Percentiles rank a stretch among this genome's conserved stretches.
Evolutionary conservation across 768 basidiomycete genomes (phyloP).

Genomic region (Amanita subjunquillea): DNA sequence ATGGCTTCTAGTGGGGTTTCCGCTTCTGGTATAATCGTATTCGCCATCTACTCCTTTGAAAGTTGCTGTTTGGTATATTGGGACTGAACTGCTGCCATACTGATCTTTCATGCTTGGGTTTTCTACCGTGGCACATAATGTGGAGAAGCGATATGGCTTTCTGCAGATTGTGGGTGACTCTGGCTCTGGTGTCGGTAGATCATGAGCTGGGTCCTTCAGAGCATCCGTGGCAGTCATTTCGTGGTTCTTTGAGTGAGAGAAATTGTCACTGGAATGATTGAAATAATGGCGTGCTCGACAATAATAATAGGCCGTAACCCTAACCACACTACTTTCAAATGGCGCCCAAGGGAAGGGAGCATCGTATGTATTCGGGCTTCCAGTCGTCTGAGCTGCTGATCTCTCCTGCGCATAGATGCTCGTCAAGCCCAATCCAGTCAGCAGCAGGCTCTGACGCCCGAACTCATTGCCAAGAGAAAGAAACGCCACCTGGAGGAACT

Average conservation of each 20-base stretch:
- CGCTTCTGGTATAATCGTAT: slow-evolving; percentile 92
- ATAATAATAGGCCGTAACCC: not conserved
- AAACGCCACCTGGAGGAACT: slow-evolving; percentile 77
- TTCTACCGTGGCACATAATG: slow-evolving; percentile 85
- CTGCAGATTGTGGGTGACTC: slow-evolving; percentile 61
- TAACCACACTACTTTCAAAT: slow-evolving; percentile 14
- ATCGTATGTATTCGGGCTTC: slow-evolving; percentile 24
- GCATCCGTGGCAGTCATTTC: slow-evolving; percentile 26
- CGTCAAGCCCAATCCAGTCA: slow-evolving; percentile 37
- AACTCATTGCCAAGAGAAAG: slow-evolving; percentile 66
- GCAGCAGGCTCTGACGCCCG: slow-evolving; percentile 39
- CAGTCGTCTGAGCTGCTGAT: not conserved
- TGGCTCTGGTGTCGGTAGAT: slow-evolving; percentile 74
- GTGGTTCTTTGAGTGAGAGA: not conserved
- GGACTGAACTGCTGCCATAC: slow-evolving; percentile 87
- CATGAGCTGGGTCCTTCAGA: slow-evolving; percentile 19
- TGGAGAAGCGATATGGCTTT: slow-evolving; percentile 82
- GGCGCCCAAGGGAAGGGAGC: slow-evolving; percentile 39
- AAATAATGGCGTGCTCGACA: slow-evolving; percentile 2
- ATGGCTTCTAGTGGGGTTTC: slow-evolving; percentile 94
- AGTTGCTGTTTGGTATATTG: slow-evolving; percentile 96
- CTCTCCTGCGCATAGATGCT: slow-evolving; percentile 24
- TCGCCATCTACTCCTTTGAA: slow-evolving; percentile 89
- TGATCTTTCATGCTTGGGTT: slow-evolving; percentile 91
- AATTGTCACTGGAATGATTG: not conserved